Conservation (phyloP, 2,329 filamentous ascomycete genomes). For the Fusarium odoratissimum region DNA sequence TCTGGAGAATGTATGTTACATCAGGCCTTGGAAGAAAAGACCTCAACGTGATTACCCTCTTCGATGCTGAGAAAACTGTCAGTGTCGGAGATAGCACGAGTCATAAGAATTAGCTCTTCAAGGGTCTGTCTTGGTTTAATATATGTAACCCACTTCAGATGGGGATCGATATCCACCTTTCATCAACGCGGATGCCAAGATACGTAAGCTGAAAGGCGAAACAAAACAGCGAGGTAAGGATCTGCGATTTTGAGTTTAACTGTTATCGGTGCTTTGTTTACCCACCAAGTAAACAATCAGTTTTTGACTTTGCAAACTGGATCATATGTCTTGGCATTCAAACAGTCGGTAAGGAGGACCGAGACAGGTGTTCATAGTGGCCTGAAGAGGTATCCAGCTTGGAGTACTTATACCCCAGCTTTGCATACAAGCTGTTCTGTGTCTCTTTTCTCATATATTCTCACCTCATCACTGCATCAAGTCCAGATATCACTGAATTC, state of each 20-base stretch:
- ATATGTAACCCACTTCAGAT: background rate
- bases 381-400: fast-evolving
- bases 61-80: fast-evolving
- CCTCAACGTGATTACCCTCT: too few relatives aligned
- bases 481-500: fast-evolving
- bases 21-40: too few relatives aligned
- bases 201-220: background rate
- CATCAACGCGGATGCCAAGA: background rate
- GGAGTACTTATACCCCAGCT: background rate
- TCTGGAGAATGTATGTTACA: too few relatives aligned
- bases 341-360: fast-evolving
- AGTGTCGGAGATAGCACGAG: background rate
- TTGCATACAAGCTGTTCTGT: background rate
- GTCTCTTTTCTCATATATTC: background rate
- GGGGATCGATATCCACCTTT: background rate
- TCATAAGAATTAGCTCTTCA: background rate
- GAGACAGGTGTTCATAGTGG: fast-evolving
- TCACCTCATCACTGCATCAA: background rate
- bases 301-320: background rate
- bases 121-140: background rate
- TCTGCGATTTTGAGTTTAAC: background rate
- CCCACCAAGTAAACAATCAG: background rate
- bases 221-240: background rate
- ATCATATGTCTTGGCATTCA: background rate
- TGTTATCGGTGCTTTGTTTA: too few relatives aligned